Percentiles rank a stretch among this genome's conserved stretches.
Evolutionary conservation across 345 rosid genomes (phyloP).

Genomic region (Tarenaya hassleriana): DNA sequence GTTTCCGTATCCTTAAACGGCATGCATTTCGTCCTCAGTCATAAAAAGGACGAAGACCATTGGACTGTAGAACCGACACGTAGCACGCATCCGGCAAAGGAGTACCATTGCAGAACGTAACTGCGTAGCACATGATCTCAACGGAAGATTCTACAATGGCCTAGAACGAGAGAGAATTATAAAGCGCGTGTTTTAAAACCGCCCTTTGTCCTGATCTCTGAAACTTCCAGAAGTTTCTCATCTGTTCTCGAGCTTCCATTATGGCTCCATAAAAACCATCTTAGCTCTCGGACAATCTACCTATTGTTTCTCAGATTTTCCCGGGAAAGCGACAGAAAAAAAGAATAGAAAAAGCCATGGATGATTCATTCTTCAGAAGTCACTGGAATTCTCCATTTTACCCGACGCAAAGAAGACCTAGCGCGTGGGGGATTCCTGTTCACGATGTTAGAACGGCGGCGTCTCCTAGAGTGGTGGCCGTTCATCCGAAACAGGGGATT

Average conservation of each 20-base stretch:
- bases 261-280: background rate
- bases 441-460: background rate
- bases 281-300: background rate
- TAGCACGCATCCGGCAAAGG: too few species aligned
- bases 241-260: background rate
- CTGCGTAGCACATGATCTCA: too few species aligned
- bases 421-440: constrained; percentile 3
- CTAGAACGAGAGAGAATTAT: constrained; percentile 20
- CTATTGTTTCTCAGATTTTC: background rate
- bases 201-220: constrained; percentile 7
- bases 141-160: constrained; percentile 28
- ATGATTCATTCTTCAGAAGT: constrained; percentile 26
- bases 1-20: too few species aligned
- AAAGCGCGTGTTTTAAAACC: constrained; percentile 41
- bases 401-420: background rate
- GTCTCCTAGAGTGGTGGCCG: background rate
- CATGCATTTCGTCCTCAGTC: too few species aligned
- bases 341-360: constrained; percentile 37
- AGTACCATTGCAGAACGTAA: too few species aligned
- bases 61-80: too few species aligned
- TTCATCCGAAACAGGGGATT: background rate
- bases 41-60: too few species aligned
- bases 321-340: background rate
- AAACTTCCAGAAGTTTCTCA: background rate
- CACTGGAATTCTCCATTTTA: constrained; percentile 19